phyloP scores from a whole-genome alignment of 345 rosid species.

The Laguncularia racemosa region DNA sequence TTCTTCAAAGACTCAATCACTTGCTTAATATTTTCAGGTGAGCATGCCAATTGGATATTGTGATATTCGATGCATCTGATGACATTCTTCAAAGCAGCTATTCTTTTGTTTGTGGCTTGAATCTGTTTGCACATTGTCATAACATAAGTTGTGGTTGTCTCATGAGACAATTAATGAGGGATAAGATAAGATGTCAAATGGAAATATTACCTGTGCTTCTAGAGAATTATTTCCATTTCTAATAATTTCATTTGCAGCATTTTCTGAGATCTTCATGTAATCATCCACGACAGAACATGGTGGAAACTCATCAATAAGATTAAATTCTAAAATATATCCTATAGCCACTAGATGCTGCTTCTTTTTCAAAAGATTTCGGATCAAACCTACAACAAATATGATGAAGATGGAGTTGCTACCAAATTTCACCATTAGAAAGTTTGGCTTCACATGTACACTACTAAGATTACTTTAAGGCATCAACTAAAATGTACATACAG shows the following conservation, averaged over 20 bases:
- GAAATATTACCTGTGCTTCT: constrained; percentile 8
- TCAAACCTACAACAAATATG: constrained; percentile 8
- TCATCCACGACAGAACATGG: constrained; percentile 27
- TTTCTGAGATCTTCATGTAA: constrained; percentile 18
- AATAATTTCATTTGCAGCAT: constrained; percentile 5
- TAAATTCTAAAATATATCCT: constrained; percentile 23
- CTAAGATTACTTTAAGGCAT: no score
- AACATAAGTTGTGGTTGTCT: not conserved
- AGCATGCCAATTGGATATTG: constrained; percentile 4
- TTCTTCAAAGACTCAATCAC: constrained; percentile 4
- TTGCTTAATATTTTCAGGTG: constrained; percentile 1
- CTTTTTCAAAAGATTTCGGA: constrained; percentile 19
- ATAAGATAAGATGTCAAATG: no score
- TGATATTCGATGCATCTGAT: constrained; percentile 15
- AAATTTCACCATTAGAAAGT: not conserved
- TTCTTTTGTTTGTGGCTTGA: constrained; percentile 10
- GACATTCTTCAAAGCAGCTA: constrained; percentile 11
- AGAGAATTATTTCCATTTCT: constrained; percentile 4
- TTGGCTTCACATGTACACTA: no score
- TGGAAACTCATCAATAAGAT: constrained; percentile 24
- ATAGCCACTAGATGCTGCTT: constrained; percentile 27
- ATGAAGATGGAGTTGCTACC: not conserved
- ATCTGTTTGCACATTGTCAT: constrained; percentile 8
- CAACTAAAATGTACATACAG: no score
- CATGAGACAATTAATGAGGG: no score